phyloP scores from a whole-genome alignment of 2,329 filamentous ascomycete species.

The Phyllosticta capitalensis region DNA sequence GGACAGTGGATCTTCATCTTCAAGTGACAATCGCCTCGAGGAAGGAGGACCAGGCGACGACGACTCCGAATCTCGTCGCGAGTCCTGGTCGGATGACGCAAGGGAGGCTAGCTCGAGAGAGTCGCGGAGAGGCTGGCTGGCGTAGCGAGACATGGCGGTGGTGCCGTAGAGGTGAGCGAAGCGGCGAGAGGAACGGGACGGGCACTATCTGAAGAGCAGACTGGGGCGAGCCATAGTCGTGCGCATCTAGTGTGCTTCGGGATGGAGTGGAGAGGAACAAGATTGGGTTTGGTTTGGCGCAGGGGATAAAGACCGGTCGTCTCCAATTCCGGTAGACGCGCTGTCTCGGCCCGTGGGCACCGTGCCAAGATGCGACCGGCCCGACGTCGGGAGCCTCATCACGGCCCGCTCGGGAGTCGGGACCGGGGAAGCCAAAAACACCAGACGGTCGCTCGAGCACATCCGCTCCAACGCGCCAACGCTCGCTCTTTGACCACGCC shows the following conservation, averaged over 20 bases:
- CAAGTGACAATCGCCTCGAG: slow-evolving; percentile 82
- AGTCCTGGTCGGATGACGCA: slow-evolving; percentile 67
- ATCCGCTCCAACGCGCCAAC: background rate
- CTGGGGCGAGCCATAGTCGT: slow-evolving; percentile 5
- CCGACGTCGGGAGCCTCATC: background rate
- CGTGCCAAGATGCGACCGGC: background rate
- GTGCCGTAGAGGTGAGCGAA: background rate
- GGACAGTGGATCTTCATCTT: slow-evolving; percentile 70
- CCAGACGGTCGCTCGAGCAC: background rate
- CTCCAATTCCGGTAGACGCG: background rate
- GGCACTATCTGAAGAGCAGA: slow-evolving; percentile 3
- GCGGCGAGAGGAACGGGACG: background rate
- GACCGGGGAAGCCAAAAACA: background rate
- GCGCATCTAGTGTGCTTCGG: background rate
- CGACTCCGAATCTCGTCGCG: slow-evolving; percentile 61
- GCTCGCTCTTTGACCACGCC: background rate
- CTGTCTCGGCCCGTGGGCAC: background rate
- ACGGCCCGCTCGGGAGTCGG: background rate
- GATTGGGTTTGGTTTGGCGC: slow-evolving; percentile 2
- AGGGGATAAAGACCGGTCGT: slow-evolving; percentile 4
- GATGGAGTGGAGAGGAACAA: background rate
- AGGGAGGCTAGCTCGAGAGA: slow-evolving; percentile 94
- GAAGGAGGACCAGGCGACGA: slow-evolving; percentile 79
- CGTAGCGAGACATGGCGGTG: slow-evolving; percentile 29
- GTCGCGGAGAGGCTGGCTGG: slow-evolving; percentile 55